Evolutionary conservation across 345 rosid species (phyloP).

Genomic region (Salix exigua): DNA sequence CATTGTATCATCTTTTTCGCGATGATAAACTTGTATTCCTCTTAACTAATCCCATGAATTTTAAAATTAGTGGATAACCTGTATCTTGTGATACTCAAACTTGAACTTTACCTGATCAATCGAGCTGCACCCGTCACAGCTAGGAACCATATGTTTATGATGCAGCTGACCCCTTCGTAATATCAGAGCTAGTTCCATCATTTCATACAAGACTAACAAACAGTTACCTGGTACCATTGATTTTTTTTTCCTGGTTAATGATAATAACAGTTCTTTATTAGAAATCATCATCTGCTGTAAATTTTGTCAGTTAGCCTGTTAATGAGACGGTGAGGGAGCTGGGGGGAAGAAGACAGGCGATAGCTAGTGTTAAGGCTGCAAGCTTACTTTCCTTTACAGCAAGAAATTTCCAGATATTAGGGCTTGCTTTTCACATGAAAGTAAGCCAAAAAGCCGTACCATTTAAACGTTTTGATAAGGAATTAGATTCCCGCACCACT

Average conservation of each 20-base stretch:
- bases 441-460: conserved; percentile 20
- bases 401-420: conserved; percentile 8
- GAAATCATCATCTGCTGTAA: background rate
- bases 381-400: conserved; percentile 17
- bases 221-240: background rate
- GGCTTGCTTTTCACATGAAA: conserved; percentile 32
- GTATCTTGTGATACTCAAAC: too few species aligned
- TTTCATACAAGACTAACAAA: background rate
- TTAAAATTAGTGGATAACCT: too few species aligned
- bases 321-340: background rate
- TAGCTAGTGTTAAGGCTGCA: conserved; percentile 30
- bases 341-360: conserved; percentile 11
- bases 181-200: background rate
- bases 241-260: too few species aligned
- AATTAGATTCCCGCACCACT: conserved; percentile 45
- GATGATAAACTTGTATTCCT: too few species aligned
- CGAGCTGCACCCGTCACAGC: too few species aligned
- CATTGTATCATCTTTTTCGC: background rate
- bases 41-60: too few species aligned
- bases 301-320: background rate
- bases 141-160: background rate
- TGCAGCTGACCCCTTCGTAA: background rate
- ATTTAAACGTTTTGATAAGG: conserved; percentile 11
- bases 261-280: background rate
- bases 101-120: too few species aligned